phyloP scores from a whole-genome alignment of 2,329 filamentous ascomycete species.

The Cladosporium phlei region DNA sequence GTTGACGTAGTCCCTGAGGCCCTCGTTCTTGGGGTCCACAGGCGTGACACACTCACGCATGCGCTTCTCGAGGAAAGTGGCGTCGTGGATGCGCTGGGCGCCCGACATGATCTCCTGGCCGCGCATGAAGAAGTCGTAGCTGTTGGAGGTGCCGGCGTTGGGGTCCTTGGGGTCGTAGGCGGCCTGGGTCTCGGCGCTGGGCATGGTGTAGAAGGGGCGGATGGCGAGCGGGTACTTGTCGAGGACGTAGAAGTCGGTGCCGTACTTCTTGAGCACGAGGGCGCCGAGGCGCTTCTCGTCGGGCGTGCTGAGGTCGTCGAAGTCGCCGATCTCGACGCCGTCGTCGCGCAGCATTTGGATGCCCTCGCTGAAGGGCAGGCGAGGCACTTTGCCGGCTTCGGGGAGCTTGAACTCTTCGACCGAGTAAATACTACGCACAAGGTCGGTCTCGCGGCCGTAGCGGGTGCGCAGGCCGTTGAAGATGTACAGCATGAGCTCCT shows the following conservation, averaged over 20 bases:
- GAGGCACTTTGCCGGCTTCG: conserved; percentile 66
- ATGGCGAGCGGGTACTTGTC: conserved; percentile 92
- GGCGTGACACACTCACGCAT: conserved; percentile 55
- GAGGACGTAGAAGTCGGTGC: conserved; percentile 92
- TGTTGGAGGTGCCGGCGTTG: conserved; percentile 56
- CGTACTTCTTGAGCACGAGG: conserved; percentile 80
- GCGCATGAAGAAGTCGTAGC: conserved; percentile 68
- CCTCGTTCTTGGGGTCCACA: conserved; percentile 54
- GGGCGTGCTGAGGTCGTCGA: conserved; percentile 73
- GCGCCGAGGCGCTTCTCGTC: conserved; percentile 86
- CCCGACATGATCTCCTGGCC: conserved; percentile 65
- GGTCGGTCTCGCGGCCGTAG: conserved; percentile 67
- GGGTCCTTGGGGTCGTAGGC: conserved; percentile 38
- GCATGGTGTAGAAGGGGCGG: conserved; percentile 88
- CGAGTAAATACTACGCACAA: conserved; percentile 68
- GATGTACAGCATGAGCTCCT: conserved; percentile 71
- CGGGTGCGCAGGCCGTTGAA: conserved; percentile 67
- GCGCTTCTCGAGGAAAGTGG: conserved; percentile 52
- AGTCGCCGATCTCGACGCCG: conserved; percentile 69
- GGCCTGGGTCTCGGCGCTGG: conserved; percentile 59
- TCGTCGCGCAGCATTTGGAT: conserved; percentile 73
- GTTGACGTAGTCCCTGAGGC: conserved; percentile 60
- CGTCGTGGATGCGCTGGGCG: conserved; percentile 61
- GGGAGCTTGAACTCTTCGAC: conserved; percentile 74
- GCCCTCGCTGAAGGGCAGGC: conserved; percentile 72